phyloP scores from a whole-genome alignment of 192 early-diverging fungal genomes.

The Coemansia sp. region DNA sequence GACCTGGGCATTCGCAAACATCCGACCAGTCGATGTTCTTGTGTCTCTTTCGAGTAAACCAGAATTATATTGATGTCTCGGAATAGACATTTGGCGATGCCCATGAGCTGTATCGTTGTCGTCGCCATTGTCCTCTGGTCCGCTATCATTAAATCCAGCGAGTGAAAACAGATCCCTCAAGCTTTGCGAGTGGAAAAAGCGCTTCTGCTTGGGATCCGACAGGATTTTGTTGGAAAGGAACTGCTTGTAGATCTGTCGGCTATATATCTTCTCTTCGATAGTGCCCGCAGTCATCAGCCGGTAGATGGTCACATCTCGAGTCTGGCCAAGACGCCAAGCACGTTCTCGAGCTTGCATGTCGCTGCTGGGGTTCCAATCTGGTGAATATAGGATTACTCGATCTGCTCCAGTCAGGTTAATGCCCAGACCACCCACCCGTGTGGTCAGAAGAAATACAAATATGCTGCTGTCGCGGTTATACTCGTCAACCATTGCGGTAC shows the following conservation, averaged over 20 bases:
- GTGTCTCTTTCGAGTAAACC: not conserved
- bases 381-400: constrained; percentile 92
- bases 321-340: constrained; percentile 94
- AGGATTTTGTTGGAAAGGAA: constrained; percentile 96
- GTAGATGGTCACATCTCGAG: constrained; percentile 82
- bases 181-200: constrained; percentile 86
- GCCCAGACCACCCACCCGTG: constrained; percentile 94
- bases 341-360: constrained; percentile 95
- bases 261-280: constrained; percentile 96
- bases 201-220: constrained; percentile 80
- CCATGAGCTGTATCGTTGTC: constrained; percentile 1
- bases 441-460: constrained; percentile 93
- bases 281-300: constrained; percentile 93
- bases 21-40: constrained; percentile 75
- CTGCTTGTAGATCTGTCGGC: constrained; percentile 97
- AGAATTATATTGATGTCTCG: too few relatives aligned
- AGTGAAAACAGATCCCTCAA: constrained; percentile 86
- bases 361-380: constrained; percentile 98
- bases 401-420: constrained; percentile 94
- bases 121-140: constrained; percentile 3
- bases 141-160: constrained; percentile 27
- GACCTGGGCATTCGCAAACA: constrained; percentile 76
- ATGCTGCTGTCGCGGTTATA: constrained; percentile 70
- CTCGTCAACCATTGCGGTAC: constrained; percentile 81
- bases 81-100: too few relatives aligned